Evolutionary conservation across 163 green algal species (phyloP).

Genomic region (Botryococcus braunii): DNA sequence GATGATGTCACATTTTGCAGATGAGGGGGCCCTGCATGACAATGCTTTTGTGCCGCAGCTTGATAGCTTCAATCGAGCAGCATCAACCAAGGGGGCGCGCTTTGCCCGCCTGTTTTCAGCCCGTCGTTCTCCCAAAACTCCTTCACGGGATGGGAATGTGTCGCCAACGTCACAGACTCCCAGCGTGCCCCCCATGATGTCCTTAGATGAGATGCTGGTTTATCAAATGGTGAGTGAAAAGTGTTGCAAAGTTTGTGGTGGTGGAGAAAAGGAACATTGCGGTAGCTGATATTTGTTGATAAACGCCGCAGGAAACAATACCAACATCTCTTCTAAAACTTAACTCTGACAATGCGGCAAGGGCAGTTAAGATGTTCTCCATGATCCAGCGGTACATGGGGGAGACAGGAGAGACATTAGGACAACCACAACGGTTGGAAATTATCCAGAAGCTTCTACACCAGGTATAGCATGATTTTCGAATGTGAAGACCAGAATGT

Average conservation of each 20-base stretch:
- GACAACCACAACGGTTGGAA: conserved; percentile 41
- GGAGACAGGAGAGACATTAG: conserved; percentile 28
- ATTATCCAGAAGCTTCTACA: conserved; percentile 85
- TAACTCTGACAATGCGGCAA: conserved; percentile 58
- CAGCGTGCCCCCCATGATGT: conserved; percentile 12
- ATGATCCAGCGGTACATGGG: conserved; percentile 85
- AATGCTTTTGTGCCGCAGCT: conserved; percentile 26
- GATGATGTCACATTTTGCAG: neutral
- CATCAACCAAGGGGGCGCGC: conserved; percentile 20
- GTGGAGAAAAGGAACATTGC: neutral
- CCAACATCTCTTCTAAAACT: conserved; percentile 83
- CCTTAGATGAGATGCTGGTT: conserved; percentile 72
- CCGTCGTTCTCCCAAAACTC: conserved; percentile 28
- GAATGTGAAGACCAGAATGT: too few species aligned
- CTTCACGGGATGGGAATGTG: conserved; percentile 12
- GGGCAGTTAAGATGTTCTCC: conserved; percentile 91
- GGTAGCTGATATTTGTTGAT: neutral
- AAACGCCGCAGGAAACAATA: conserved; percentile 59
- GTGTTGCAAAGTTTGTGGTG: neutral
- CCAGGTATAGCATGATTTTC: conserved; percentile 24
- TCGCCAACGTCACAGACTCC: conserved; percentile 1
- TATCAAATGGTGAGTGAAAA: conserved; percentile 33
- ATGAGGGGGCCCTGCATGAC: neutral
- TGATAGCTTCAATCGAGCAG: conserved; percentile 58
- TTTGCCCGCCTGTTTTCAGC: conserved; percentile 16